Evolutionary conservation across 2,329 filamentous ascomycete species (phyloP), one percentile per base, ranked within the genome.

Genomic region (Alternaria triticimaculans): DNA sequence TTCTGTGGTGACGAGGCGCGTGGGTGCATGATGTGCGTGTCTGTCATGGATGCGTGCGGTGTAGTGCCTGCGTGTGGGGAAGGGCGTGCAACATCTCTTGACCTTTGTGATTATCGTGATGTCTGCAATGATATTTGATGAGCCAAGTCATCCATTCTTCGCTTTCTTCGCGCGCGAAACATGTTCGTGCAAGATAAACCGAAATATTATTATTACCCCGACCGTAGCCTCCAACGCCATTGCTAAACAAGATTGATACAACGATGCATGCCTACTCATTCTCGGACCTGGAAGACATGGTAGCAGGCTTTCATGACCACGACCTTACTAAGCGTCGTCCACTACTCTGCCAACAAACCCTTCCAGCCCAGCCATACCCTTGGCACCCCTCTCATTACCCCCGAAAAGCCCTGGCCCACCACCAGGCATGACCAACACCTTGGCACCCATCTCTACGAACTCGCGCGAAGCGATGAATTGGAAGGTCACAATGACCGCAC

Each of bases 401-500:
- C 90, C 83, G 37, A 83, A 82, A 3, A 84, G 77, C 0, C 84
- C 89, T 56, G 88, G 88, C 46, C 88, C 88, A 15, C 90, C 89
- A 4, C 91, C 91, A 67, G 92, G 91, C 78, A 94, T 84, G 11
- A 94, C 82, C 50, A 94, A 82, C 25, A 93, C 88, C 64, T 87
- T 88, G 43, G 90, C 89, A 3, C 89, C 91, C 54, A 90, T 77
- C 77, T 93, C 89, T 55, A 94, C 86, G 86, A 90, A 94, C 77
- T 94, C 92, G 57, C 89, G 86, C 41, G 86, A 88, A 8, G 87
- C 87, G 21, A 93, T 82, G 53, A 94, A 85, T 69, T 92, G 90
- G 62, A 95, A 84, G 1, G 86, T 87, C 43, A 93, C 69, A 18
- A 83, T 78, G 12, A 63, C 72, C 20, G 55, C 26, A 3, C 30